A percentile compares a stretch with the other conserved stretches of the same genome.
phyloP scores from a whole-genome alignment of 2,329 filamentous ascomycete genomes.

The Fusarium pseudonygamai region DNA sequence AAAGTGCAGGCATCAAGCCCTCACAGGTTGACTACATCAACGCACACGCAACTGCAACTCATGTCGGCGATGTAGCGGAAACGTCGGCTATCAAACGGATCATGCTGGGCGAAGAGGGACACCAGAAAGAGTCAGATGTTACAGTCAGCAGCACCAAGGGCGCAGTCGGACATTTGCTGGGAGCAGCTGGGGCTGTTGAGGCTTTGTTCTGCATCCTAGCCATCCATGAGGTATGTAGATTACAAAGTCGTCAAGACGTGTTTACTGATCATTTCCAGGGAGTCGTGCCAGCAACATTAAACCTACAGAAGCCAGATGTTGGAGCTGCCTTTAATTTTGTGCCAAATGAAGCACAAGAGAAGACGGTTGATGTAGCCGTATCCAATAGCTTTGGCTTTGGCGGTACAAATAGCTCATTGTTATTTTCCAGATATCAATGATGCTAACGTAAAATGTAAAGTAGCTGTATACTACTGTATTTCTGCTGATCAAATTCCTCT shows the following conservation, averaged over 20 bases:
- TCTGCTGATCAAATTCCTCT: not conserved
- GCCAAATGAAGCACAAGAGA: slow-evolving; percentile 74
- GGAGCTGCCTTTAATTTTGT: slow-evolving; percentile 88
- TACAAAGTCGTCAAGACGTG: not conserved
- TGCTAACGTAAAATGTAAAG: not conserved
- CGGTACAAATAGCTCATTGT: slow-evolving; percentile 91
- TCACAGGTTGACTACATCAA: slow-evolving; percentile 88
- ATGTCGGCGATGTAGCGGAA: slow-evolving; percentile 87
- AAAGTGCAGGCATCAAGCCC: slow-evolving; percentile 75
- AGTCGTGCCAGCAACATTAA: slow-evolving; percentile 84
- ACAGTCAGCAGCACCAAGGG: slow-evolving; percentile 95
- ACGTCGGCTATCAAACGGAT: slow-evolving; percentile 82
- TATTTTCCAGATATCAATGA: slow-evolving; percentile 64
- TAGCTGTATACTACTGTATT: not conserved
- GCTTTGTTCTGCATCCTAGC: slow-evolving; percentile 85
- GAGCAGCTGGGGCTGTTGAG: slow-evolving; percentile 90
- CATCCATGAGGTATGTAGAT: slow-evolving; percentile 73
- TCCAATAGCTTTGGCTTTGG: slow-evolving; percentile 99
- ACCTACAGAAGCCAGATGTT: slow-evolving; percentile 73
- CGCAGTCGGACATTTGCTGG: slow-evolving; percentile 88
- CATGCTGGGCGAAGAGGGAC: slow-evolving; percentile 78
- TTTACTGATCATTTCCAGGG: slow-evolving; percentile 64
- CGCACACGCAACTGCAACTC: slow-evolving; percentile 91
- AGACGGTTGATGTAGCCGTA: slow-evolving; percentile 76
- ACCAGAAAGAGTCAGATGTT: slow-evolving; percentile 68